Conservation (phyloP, 495 filamentous ascomycete genomes). For the Podospora australis region DNA sequence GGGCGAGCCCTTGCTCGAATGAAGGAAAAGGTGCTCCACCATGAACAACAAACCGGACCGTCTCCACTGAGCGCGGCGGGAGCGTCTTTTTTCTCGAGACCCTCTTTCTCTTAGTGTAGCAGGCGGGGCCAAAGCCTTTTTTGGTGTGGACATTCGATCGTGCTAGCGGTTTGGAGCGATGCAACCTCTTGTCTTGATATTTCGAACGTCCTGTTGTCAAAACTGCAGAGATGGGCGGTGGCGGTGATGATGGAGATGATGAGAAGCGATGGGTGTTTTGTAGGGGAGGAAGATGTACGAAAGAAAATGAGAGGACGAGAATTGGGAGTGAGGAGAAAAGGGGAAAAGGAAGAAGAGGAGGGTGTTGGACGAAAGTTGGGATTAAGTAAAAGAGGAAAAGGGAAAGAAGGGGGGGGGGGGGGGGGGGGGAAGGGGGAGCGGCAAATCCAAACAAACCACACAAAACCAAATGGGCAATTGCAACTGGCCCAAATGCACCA, state of each 20-base stretch:
- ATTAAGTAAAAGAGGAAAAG: background rate
- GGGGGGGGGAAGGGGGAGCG: no score
- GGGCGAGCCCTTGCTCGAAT: no score
- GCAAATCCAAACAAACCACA: no score
- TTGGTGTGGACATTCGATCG: background rate
- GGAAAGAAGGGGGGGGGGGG: background rate
- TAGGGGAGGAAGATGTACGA: background rate
- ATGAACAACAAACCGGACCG: background rate
- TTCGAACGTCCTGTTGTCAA: no score
- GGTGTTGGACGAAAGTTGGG: background rate
- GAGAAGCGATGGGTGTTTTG: background rate
- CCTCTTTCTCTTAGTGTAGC: background rate
- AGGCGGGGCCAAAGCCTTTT: background rate
- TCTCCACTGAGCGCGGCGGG: background rate
- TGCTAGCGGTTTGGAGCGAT: background rate
- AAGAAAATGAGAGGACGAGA: slow-evolving; percentile 1
- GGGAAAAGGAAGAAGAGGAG: background rate
- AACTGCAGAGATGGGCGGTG: background rate
- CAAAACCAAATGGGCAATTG: no score
- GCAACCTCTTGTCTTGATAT: background rate
- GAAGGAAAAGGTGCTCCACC: background rate
- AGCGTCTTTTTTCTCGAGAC: background rate
- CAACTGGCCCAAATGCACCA: no score
- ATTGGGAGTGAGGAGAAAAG: background rate
- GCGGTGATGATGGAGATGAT: slow-evolving; percentile 2